These are phyloP conservation scores for Kurtzmaniella natalensis DNA, from an alignment of 1,139 yeast genomes.

Conservation along the genomic window DNA sequence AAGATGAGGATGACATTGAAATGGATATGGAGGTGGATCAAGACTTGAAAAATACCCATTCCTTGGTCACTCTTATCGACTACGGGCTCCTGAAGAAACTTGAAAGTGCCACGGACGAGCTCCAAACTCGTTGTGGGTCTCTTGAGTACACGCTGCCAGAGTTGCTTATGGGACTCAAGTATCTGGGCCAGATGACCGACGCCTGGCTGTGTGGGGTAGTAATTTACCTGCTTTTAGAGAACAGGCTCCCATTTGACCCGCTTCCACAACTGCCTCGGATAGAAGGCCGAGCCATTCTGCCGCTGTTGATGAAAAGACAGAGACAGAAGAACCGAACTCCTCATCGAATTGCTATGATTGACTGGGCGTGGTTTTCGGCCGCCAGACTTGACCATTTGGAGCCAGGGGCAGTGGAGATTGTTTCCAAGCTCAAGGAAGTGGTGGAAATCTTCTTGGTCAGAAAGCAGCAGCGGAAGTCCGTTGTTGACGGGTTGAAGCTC, in stretches of 20 bases:
- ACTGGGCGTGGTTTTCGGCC: conserved; percentile 73
- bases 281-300: conserved; percentile 30
- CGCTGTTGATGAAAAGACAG: conserved; percentile 45
- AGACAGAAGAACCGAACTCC: conserved; percentile 62
- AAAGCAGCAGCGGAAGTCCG: conserved; percentile 37
- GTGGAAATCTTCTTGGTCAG: conserved; percentile 37
- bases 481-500: no score
- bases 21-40: no score
- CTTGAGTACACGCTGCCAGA: conserved; percentile 97
- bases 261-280: conserved; percentile 44
- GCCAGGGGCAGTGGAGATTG: conserved; percentile 18
- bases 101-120: conserved; percentile 51
- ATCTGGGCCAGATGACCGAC: conserved; percentile 87
- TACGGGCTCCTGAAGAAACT: conserved; percentile 80
- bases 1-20: no score
- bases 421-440: conserved; percentile 23
- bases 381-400: conserved; percentile 8
- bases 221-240: conserved; percentile 77
- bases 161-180: conserved; percentile 79
- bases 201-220: conserved; percentile 94
- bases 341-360: conserved; percentile 87
- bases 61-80: conserved; percentile 63
- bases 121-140: conserved; percentile 89
- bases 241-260: conserved; percentile 82
- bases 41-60: no score